Evolutionary conservation across 176 grass and related monocot genomes (phyloP).

Genomic region (Triticum dicoccoides): DNA sequence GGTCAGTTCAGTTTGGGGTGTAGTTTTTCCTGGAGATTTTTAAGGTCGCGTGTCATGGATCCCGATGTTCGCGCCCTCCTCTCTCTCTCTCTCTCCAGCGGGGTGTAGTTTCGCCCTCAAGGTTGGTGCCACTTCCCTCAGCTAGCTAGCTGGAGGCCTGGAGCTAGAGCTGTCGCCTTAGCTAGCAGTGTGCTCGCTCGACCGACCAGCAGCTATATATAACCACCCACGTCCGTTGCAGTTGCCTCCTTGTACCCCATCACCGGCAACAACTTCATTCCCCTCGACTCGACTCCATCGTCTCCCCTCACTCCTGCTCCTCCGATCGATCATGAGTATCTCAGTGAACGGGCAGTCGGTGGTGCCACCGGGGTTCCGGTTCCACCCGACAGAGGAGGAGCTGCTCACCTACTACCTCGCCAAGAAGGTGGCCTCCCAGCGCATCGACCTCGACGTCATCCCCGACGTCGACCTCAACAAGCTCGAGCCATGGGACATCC

Average conservation of each 20-base stretch:
- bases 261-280: constrained; percentile 24
- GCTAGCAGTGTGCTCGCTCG: not conserved
- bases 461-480: constrained; percentile 88
- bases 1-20: no score
- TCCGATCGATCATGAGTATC: constrained; percentile 52
- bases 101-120: constrained; percentile 27
- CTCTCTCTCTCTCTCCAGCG: no score
- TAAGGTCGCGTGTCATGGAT: not conserved
- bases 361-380: constrained; percentile 88
- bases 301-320: no score
- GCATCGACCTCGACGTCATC: constrained; percentile 88
- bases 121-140: constrained; percentile 73
- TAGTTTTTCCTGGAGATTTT: no score
- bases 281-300: not conserved
- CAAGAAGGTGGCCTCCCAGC: constrained; percentile 75
- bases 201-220: constrained; percentile 54
- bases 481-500: constrained; percentile 96
- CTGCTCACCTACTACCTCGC: constrained; percentile 80
- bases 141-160: no score
- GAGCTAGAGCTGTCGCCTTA: no score
- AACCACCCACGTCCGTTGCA: constrained; percentile 44
- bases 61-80: no score
- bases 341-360: constrained; percentile 76
- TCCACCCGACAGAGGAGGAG: constrained; percentile 86
- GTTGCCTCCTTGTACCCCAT: constrained; percentile 54